Percentiles rank a stretch among this genome's conserved stretches.
Evolutionary conservation across 1,284 basidiomycete genomes (phyloP).

Genomic region (Prillingera fragicola): DNA sequence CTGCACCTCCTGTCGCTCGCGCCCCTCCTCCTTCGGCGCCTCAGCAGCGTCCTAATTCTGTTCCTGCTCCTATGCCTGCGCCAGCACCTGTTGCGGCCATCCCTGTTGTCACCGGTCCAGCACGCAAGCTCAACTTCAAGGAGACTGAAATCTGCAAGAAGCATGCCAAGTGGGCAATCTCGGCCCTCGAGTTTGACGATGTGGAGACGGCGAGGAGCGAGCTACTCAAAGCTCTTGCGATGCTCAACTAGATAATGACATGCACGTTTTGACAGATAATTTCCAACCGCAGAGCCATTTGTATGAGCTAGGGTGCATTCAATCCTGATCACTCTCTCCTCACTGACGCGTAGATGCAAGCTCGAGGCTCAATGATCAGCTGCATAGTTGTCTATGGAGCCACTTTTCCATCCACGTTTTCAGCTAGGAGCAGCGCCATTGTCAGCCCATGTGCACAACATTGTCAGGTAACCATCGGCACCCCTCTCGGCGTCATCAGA

Average conservation of each 20-base stretch:
- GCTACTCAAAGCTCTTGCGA: constrained; percentile 63
- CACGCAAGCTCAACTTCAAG: constrained; percentile 22
- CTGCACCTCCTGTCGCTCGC: background rate
- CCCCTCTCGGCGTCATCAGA: no score
- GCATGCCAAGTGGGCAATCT: constrained; percentile 84
- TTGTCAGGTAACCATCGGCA: no score
- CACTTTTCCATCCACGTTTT: no score
- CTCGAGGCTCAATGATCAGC: no score
- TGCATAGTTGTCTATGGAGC: no score
- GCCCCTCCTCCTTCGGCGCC: background rate
- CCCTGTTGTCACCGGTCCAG: constrained; percentile 10
- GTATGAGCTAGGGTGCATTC: no score
- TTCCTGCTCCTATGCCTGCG: background rate
- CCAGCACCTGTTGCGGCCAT: background rate
- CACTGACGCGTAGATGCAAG: no score
- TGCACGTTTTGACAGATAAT: background rate
- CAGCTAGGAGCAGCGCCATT: no score
- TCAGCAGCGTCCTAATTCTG: background rate
- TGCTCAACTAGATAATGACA: constrained; percentile 47
- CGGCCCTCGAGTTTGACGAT: constrained; percentile 88
- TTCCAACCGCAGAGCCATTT: background rate
- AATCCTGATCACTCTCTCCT: no score
- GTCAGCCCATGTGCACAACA: no score
- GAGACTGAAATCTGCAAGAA: constrained; percentile 71
- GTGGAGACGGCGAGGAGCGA: constrained; percentile 73